phyloP scores from a whole-genome alignment of 768 basidiomycete species.

The Mrakia blollopis region DNA sequence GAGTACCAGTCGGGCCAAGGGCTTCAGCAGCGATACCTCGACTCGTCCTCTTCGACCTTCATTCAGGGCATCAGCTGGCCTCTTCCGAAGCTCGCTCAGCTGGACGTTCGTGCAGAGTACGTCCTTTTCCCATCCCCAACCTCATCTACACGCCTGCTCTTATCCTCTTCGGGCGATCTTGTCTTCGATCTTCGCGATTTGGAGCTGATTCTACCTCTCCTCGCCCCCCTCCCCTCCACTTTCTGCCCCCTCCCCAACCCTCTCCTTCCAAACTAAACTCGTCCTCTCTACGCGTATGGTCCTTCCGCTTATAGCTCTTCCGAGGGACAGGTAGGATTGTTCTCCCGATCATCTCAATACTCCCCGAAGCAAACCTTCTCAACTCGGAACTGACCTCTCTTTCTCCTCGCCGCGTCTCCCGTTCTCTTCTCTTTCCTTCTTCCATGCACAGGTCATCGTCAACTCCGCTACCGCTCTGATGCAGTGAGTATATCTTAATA shows the following conservation, averaged over 20 bases:
- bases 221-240: conserved; percentile 7
- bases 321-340: conserved; percentile 53
- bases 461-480: conserved; percentile 63
- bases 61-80: conserved; percentile 34
- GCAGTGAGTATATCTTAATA: conserved; percentile 49
- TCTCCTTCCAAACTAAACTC: conserved; percentile 54
- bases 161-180: too few species aligned
- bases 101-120: conserved; percentile 36
- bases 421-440: neutral
- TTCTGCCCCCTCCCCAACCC: neutral
- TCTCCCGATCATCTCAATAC: neutral
- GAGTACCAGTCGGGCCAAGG: conserved; percentile 34
- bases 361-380: neutral
- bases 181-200: neutral
- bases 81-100: conserved; percentile 16
- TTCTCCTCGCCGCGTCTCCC: neutral
- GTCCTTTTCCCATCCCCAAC: neutral
- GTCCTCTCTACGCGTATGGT: conserved; percentile 57
- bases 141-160: too few species aligned
- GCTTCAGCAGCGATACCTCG: conserved; percentile 32
- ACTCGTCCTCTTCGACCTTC: neutral
- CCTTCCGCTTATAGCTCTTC: conserved; percentile 23
- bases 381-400: neutral
- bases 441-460: conserved; percentile 45
- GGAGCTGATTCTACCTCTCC: neutral